Base-by-base conservation (phyloP, 2,329 filamentous ascomycete species). In the Fusarium humuli region DNA sequence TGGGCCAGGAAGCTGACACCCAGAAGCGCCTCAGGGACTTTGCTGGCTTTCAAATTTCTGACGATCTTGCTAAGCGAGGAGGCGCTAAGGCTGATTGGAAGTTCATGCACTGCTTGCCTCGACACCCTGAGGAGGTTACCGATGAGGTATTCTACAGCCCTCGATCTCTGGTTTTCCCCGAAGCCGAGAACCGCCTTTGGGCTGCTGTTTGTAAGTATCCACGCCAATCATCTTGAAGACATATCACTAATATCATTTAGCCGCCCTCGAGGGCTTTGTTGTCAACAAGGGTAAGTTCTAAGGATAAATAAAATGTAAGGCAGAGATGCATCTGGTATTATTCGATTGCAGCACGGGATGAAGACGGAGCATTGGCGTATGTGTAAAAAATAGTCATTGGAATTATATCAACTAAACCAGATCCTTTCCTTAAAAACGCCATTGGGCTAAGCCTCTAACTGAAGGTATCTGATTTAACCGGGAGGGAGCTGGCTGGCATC, bases 81-180 rank as follows among this genome's bases (percentile, higher is more conserved):
- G 94, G 94, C 22, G 96, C 96, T 44, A 97, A 96, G 79, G 85
- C 91, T 16, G 87, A 88, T 69, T 99, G 96, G 96, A 94, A 93
- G 81, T 99, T 99, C 80, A 98, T 99, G 96, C 96, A 99, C 84
- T 99, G 96, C 79, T 82, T 99, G 63, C 96, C 96, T 16, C 88
- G 96, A 68, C 94, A 99, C 78, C 88, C 88, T 0, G 95, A 99
- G 80, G 96, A 99, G 83, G 96, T 99, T 34, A 90, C 88, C 61
- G 95, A 99, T 76, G 94, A 96, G 77, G 94, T 99, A 3, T 98
- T 99, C 78, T 98, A 98, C 81, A 90, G 93, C 49, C 85, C 88
- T 0, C 87, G 91, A 76, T 97, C 93, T 41, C 83, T 99, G 27
- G 96, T 98, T 6, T 99, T 98, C 83, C 90, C 89, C 3, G 96